Evolutionary conservation across 2,329 filamentous ascomycete genomes (phyloP), one percentile per base, ranked within the genome.

Genomic region (Penicillium sp.): DNA sequence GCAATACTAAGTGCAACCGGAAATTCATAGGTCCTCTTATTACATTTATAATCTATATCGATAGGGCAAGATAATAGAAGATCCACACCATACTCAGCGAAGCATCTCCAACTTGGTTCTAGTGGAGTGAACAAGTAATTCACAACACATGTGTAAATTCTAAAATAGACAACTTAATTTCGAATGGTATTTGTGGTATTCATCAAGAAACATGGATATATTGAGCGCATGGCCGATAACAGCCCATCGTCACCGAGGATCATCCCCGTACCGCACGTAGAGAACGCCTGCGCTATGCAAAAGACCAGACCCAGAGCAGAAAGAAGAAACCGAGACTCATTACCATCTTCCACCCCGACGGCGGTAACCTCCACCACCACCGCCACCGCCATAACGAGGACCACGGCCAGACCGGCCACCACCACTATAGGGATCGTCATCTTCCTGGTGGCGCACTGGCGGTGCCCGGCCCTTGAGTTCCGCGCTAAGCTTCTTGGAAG

Each of bases 401-500:
- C 78, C 81, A 2, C 79, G 70, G 50, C 64, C 69, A 49, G 68
- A 73, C 53, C 66, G 67, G 46, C 68, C 68, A 42, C 76, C 72
- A 27, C 73, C 72, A 42, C 74, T 69, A 74, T 41, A 81, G 69
- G 53, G 83, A 60, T 80, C 71, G 57, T 80, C 80, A 24, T 81
- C 81, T 49, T 76, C 76, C 25, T 80, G 79, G 48, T 81, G 78
- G 62, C 83, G 79, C 18, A 77, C 75, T 16, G 83, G 84, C 36
- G 84, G 82, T 43, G 80, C 78, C 25, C 89, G 79, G 1, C 87
- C 87, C 68, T 90, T 89, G 73, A 96, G 80, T 69, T 96, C 91
- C 73, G 91, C 91, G 46, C 87, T 87, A 56, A 99, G 84, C n/a
- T 82, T 78, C 50, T 96, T 91, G 65, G 84, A 91, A 3, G 91